Evolutionary conservation across 805 yeast species (phyloP), one percentile per base, ranked within the genome.

Genomic region (Saccharomycopsis selenospora): DNA sequence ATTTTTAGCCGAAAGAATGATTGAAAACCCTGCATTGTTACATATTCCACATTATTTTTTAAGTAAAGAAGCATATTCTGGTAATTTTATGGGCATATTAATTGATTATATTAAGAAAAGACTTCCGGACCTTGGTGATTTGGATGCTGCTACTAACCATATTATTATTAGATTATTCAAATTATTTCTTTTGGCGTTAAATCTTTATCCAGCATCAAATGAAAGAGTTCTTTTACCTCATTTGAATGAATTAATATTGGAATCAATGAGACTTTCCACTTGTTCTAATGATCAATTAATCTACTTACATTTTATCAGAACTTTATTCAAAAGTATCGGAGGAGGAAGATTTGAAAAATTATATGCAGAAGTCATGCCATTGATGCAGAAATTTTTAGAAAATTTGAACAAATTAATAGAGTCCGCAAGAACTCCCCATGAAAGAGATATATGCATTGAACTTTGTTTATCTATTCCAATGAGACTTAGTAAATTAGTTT

Each of bases 381-480:
- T 93, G 33, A 67, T 93, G 40, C 98, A 95, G 49, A 88, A 85
- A 0, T 68, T 93, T 38, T 68, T 93, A 38, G 96, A 89, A 54
- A 82, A 95, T 2, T 72, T 93, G 55, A 91, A 91, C 62, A 77
- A 86, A 56, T 74, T 90, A 70, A 80, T 93, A 36, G 73, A 80
- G 23, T 84, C 88, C 22, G 89, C 98, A 2, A 73, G 95, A 47
- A 72, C 89, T 38, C 88, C 95, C 0, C 91, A 85, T 55, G 98
- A 93, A 60, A 75, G 95, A 47, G 98, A 93, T 61, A 79, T 93
- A 2, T 93, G 90, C 59, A 98, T 93, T 43, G 99, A 93, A 61
- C 70, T 93, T 43, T 93, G 99, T 60, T 71, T 93, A 52, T 90
- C 96, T 0, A 97, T 93, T 4, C 99, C 99, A 0, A 99, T 93